Evolutionary conservation across 495 filamentous ascomycete genomes (phyloP), one percentile per base, ranked within the genome.

Genomic region (Hyaloscypha bicolor): DNA sequence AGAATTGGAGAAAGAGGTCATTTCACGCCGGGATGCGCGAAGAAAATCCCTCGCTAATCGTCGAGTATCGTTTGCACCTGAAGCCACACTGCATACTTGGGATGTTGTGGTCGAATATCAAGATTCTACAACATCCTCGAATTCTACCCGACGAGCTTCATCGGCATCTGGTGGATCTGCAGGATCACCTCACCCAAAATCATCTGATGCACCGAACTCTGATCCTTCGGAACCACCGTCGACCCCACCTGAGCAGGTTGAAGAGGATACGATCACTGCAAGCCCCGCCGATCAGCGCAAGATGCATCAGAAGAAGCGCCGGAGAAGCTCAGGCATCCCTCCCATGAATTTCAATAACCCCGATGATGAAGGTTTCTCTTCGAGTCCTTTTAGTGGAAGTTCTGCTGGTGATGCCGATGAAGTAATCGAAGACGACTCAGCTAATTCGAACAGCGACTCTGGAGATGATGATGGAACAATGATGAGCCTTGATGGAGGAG

Each of bases 81-180:
- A 99, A 77, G 95, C 95, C 16, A 99, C 95, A 9, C 80, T 99
- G 37, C 95, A 99, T 75, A 99, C 95, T 4, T 99, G 96, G 87
- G 93, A 97, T 74, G 94, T 97, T 61, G 86, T 96, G 3, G 94
- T 98, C 71, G 90, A 94, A 63, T 86, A 88, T 66, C 92, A 93
- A 66, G 93, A 96, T 73, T 91, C 91, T 37, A 96, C 93, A 0
- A 91, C 90, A 16, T 96, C 93, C 5, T 93, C 91, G 37, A 85
- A 92, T 9, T 86, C 91, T 9, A 88, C 82, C 0, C 82, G 92
- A 69, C 84, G 91, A 64, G 85, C 87, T 55, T 94, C 91, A 3
- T 87, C 85, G 22, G 72, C 86, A 52, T 76, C 83, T 6, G 76
- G 76, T 22, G 74, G 73, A 0, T 63, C 71, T 31, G 71, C 72